A percentile compares a stretch with the other conserved stretches of the same genome.
Conservation (phyloP, 1,284 basidiomycete genomes). For the Malassezia globosa region DNA sequence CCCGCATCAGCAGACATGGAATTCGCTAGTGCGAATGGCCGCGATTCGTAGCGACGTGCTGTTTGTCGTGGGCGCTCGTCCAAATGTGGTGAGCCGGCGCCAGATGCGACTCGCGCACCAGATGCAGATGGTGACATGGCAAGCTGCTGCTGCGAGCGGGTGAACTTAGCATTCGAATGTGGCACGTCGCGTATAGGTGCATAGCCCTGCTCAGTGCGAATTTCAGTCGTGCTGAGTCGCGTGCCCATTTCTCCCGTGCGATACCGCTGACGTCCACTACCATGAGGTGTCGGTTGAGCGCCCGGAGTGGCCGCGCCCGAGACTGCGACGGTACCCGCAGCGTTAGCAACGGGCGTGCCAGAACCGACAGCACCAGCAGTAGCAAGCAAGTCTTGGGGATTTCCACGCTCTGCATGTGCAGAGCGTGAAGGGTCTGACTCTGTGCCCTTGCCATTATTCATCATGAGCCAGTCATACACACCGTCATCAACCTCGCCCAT, state of each 20-base stretch:
- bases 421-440: constrained; percentile 53
- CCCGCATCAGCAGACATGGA: neutral
- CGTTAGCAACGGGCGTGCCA: neutral
- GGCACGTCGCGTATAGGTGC: neutral
- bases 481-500: constrained; percentile 76
- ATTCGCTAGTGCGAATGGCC: neutral
- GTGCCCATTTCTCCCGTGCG: neutral
- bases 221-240: constrained; percentile 14
- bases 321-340: neutral
- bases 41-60: neutral
- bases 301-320: neutral
- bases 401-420: neutral
- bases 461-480: constrained; percentile 77
- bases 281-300: neutral
- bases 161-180: neutral
- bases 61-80: neutral
- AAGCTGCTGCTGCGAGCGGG: neutral
- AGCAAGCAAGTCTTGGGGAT: neutral
- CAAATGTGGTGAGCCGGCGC: neutral
- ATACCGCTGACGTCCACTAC: neutral
- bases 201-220: constrained; percentile 16
- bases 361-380: neutral
- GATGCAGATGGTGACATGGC: neutral
- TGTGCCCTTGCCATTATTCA: constrained; percentile 89
- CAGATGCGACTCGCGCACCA: neutral